These are phyloP conservation scores for Inosperma sp. DNA, from an alignment of 768 basidiomycete genomes.

Conservation along the genomic window DNA sequence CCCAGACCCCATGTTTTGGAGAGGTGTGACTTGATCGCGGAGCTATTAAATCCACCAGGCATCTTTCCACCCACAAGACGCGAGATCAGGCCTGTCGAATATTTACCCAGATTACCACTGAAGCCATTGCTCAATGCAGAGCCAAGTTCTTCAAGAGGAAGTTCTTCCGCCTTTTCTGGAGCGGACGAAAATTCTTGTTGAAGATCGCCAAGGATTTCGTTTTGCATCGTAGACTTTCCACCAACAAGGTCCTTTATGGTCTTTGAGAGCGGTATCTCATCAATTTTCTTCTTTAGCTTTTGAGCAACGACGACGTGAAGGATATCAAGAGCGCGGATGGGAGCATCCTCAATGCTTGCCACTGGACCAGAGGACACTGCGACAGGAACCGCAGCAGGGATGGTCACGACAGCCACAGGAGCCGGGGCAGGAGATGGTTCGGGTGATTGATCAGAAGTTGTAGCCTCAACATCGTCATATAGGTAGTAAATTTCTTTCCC, in stretches of 20 bases:
- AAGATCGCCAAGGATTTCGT: slow-evolving; percentile 96
- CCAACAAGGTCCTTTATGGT: slow-evolving; percentile 98
- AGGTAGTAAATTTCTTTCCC: slow-evolving; percentile 97
- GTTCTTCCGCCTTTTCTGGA: slow-evolving; percentile 97
- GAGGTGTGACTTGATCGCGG: slow-evolving; percentile 84
- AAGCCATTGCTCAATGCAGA: slow-evolving; percentile 77
- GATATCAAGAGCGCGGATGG: slow-evolving; percentile 87
- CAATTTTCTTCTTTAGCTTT: slow-evolving; percentile 93
- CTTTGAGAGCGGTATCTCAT: slow-evolving; percentile 86
- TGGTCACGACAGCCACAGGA: slow-evolving; percentile 36
- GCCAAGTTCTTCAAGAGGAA: slow-evolving; percentile 94
- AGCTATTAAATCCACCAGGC: slow-evolving; percentile 97
- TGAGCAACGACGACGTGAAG: slow-evolving; percentile 88
- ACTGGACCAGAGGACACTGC: slow-evolving; percentile 56
- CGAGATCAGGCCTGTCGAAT: slow-evolving; percentile 84
- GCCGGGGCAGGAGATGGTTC: slow-evolving; percentile 34
- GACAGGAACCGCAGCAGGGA: slow-evolving; percentile 39
- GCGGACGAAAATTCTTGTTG: slow-evolving; percentile 93
- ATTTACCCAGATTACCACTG: slow-evolving; percentile 86
- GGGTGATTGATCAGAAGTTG: slow-evolving; percentile 35
- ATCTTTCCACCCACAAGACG: slow-evolving; percentile 94
- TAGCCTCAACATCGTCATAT: slow-evolving; percentile 72
- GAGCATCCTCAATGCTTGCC: slow-evolving; percentile 80
- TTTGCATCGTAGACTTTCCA: slow-evolving; percentile 97
- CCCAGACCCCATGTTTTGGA: slow-evolving; percentile 97